A percentile compares a stretch with the other conserved stretches of the same genome.
phyloP scores from a whole-genome alignment of 805 yeast genomes.

The Saccharomycopsis olivae region DNA sequence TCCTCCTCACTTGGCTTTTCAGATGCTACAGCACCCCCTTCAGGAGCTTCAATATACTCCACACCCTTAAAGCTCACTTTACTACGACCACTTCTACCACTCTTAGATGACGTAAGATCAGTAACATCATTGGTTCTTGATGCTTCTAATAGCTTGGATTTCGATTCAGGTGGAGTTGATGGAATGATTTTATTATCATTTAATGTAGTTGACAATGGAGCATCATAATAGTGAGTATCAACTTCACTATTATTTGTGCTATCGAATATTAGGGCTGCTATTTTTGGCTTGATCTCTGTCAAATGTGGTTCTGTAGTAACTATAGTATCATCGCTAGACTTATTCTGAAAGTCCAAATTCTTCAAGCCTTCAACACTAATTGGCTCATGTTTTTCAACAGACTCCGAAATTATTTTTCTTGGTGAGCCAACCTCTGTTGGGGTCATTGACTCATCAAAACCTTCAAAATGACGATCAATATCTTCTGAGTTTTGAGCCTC shows the following conservation, averaged over 20 bases:
- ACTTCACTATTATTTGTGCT: background rate
- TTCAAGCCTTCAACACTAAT: background rate
- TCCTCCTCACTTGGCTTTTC: slow-evolving; percentile 7
- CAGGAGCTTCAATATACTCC: slow-evolving; percentile 5
- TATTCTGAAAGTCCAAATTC: background rate
- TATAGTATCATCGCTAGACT: background rate
- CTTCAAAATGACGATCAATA: slow-evolving; percentile 14
- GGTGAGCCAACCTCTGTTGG: background rate
- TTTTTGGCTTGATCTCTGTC: background rate
- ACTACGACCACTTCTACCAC: slow-evolving; percentile 13
- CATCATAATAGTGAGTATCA: background rate
- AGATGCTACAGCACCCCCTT: background rate
- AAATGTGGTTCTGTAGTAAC: background rate
- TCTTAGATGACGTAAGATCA: slow-evolving; percentile 5
- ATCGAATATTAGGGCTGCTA: background rate
- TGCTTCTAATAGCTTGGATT: background rate
- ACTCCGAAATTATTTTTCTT: too few relatives aligned
- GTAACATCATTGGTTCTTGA: background rate
- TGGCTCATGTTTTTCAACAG: background rate
- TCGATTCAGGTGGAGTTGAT: background rate
- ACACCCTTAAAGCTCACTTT: slow-evolving; percentile 12
- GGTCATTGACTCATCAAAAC: slow-evolving; percentile 11
- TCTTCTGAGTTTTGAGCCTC: slow-evolving; percentile 14
- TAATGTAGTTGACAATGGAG: background rate
- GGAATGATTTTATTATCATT: too few relatives aligned